Evolutionary conservation across 2,329 filamentous ascomycete genomes (phyloP).

Genomic region (Clarireedia sp.): DNA sequence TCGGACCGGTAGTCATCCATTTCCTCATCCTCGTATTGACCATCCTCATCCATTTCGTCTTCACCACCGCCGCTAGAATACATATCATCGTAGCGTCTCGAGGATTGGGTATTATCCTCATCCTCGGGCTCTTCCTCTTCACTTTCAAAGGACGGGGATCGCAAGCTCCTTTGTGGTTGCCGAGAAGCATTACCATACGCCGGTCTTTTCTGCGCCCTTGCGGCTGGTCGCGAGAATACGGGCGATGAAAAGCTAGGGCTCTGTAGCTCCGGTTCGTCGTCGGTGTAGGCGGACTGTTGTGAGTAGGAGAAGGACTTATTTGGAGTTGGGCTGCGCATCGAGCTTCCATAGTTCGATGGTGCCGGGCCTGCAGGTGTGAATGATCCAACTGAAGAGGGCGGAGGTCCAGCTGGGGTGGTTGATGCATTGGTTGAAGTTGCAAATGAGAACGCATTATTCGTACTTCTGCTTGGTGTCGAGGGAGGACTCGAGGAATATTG

Average conservation of each 20-base stretch:
- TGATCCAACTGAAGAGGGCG: conserved; percentile 43
- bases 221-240: conserved; percentile 16
- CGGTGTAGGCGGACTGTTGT: conserved; percentile 27
- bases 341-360: conserved; percentile 44
- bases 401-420: conserved; percentile 49
- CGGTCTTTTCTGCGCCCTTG: conserved; percentile 35
- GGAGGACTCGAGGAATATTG: conserved; percentile 28
- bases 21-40: conserved; percentile 33
- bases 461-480: conserved; percentile 30
- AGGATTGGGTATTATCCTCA: conserved; percentile 33
- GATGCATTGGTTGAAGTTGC: conserved; percentile 35
- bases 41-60: conserved; percentile 33
- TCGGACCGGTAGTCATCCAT: conserved; percentile 19
- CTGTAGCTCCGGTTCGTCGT: conserved; percentile 12
- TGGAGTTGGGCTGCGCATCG: conserved; percentile 33
- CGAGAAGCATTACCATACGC: conserved; percentile 2
- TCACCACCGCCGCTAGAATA: conserved; percentile 30
- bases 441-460: conserved; percentile 22
- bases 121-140: conserved; percentile 36
- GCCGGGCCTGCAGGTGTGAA: conserved; percentile 48
- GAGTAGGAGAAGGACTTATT: conserved; percentile 30
- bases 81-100: conserved; percentile 30
- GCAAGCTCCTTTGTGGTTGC: conserved; percentile 14
- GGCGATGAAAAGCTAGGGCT: conserved; percentile 16
- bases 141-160: conserved; percentile 28